Evolutionary conservation across 2,329 filamentous ascomycete species (phyloP).

Genomic region (Westerdykella ornata): DNA sequence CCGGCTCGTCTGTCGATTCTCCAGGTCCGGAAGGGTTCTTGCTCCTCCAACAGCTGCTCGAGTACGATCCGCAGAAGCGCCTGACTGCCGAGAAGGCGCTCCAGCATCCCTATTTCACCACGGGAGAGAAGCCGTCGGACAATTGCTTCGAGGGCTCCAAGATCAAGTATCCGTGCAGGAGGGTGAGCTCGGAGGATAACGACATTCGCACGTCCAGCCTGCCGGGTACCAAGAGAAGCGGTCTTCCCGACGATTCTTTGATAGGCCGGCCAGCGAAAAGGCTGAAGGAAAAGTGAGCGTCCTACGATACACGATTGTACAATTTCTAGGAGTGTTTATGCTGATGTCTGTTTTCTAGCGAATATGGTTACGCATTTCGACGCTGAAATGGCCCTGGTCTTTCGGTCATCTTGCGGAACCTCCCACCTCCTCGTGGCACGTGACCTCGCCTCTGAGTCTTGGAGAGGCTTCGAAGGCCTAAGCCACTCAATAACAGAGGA

Average conservation of each 20-base stretch:
- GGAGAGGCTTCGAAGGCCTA: too few relatives aligned
- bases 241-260: constrained; percentile 74
- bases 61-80: constrained; percentile 87
- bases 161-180: constrained; percentile 79
- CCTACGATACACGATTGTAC: neutral
- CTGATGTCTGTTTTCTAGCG: neutral
- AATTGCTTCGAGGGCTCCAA: constrained; percentile 91
- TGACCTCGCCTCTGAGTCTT: too few relatives aligned
- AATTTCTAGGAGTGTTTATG: neutral
- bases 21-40: constrained; percentile 65
- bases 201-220: constrained; percentile 87
- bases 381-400: neutral
- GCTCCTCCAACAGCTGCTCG: constrained; percentile 72
- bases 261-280: constrained; percentile 51
- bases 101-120: constrained; percentile 82
- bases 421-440: too few relatives aligned
- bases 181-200: constrained; percentile 91
- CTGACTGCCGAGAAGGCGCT: constrained; percentile 82
- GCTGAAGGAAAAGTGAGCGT: constrained; percentile 42
- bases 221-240: constrained; percentile 85
- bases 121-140: constrained; percentile 53
- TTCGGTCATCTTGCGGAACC: too few relatives aligned
- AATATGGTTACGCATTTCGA: neutral
- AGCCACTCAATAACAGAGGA: too few relatives aligned
- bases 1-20: constrained; percentile 30